Conservation (phyloP, 441 rosid species). For the Manihot esculenta region DNA sequence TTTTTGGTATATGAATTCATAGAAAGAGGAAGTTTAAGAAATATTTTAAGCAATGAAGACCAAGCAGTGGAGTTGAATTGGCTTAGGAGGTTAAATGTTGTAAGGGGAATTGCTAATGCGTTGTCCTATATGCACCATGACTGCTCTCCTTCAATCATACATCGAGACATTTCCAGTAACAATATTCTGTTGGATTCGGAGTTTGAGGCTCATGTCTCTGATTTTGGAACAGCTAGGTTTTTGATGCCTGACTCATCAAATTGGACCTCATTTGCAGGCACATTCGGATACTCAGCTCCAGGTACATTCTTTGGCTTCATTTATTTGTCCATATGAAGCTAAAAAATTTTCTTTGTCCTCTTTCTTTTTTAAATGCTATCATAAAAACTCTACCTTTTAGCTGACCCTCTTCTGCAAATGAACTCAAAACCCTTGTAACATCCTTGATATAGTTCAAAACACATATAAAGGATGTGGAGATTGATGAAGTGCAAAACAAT, state of each 20-base stretch:
- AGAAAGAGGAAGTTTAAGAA: conserved; percentile 17
- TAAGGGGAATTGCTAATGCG: conserved; percentile 3
- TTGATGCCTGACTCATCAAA: background rate
- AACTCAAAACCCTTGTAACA: too few relatives aligned
- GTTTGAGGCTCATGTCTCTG: conserved; percentile 1
- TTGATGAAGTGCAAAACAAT: too few relatives aligned
- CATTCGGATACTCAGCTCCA: background rate
- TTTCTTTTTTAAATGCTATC: too few relatives aligned
- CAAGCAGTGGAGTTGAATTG: conserved; percentile 12
- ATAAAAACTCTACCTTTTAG: too few relatives aligned
- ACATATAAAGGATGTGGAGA: too few relatives aligned
- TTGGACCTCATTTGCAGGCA: background rate
- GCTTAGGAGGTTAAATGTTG: conserved; percentile 12
- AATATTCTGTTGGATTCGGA: background rate
- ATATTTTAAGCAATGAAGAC: background rate
- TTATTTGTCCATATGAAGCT: too few relatives aligned
- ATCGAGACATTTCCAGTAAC: background rate
- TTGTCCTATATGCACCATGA: background rate
- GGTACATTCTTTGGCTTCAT: background rate
- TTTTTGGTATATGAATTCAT: conserved; percentile 14
- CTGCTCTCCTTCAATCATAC: background rate
- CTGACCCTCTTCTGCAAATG: too few relatives aligned
- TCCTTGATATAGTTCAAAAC: too few relatives aligned
- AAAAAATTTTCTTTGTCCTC: too few relatives aligned
- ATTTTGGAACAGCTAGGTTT: conserved; percentile 1